phyloP scores from a whole-genome alignment of 2,329 filamentous ascomycete species.

The Thielaviopsis ethacetica region DNA sequence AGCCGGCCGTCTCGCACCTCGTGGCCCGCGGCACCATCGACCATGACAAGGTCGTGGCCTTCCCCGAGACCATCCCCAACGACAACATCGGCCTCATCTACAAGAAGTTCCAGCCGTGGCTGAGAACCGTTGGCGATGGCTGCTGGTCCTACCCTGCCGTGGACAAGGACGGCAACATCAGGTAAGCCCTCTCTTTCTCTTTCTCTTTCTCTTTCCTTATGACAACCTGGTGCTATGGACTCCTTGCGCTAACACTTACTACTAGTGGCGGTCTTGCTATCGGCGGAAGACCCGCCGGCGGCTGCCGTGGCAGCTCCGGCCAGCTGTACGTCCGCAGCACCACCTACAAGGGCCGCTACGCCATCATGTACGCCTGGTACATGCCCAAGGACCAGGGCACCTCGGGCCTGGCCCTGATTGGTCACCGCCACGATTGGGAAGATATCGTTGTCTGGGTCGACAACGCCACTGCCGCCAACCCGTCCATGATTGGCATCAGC shows the following conservation, averaged over 20 bases:
- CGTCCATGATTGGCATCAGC: slow-evolving; percentile 21
- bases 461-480: slow-evolving; percentile 15
- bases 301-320: slow-evolving; percentile 20
- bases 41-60: slow-evolving; percentile 20
- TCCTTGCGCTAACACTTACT: neutral
- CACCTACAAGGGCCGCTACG: slow-evolving; percentile 17
- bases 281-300: slow-evolving; percentile 18
- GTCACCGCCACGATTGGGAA: slow-evolving; percentile 27
- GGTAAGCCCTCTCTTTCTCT: slow-evolving; percentile 23
- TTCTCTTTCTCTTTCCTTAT: neutral
- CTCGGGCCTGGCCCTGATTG: slow-evolving; percentile 14
- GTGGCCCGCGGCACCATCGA: slow-evolving; percentile 17
- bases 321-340: slow-evolving; percentile 23
- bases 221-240: too few species aligned
- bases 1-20: slow-evolving; percentile 14
- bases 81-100: slow-evolving; percentile 17
- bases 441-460: slow-evolving; percentile 20
- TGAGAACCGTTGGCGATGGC: slow-evolving; percentile 31
- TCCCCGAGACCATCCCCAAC: slow-evolving; percentile 18
- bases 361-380: slow-evolving; percentile 29
- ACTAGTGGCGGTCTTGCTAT: slow-evolving; percentile 21
- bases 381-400: slow-evolving; percentile 28
- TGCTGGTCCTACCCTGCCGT: slow-evolving; percentile 49
- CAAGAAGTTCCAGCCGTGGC: slow-evolving; percentile 21
- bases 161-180: slow-evolving; percentile 37